Percentiles rank a stretch among this genome's conserved stretches.
These are phyloP conservation scores for Jaltomata sinuosa DNA, from an alignment of 257 asterid genomes.

Conservation along the genomic window DNA sequence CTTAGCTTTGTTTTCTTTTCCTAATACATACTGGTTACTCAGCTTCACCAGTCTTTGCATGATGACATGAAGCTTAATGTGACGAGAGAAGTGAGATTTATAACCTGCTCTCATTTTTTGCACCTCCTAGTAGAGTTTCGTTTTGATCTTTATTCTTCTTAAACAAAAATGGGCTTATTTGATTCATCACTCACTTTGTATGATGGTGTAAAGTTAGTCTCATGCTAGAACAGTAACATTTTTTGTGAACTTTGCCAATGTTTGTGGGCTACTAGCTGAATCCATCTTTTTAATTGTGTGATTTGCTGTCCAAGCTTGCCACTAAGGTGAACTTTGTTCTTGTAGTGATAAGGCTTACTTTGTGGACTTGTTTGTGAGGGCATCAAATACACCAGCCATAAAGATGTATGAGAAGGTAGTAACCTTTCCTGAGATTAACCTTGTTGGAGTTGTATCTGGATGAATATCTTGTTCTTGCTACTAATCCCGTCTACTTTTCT, in stretches of 20 bases:
- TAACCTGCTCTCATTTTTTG: background rate
- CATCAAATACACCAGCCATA: conserved; percentile 93
- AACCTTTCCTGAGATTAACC: background rate
- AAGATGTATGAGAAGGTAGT: conserved; percentile 98
- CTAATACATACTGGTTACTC: background rate
- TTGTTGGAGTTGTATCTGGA: background rate
- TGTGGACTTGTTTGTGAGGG: conserved; percentile 96
- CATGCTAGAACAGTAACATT: background rate
- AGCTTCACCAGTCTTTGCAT: background rate
- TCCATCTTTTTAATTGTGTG: background rate
- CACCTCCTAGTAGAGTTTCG: too few species aligned
- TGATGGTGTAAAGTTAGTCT: background rate
- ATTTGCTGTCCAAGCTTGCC: background rate
- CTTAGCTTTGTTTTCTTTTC: background rate
- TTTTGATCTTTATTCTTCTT: background rate
- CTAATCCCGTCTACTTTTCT: background rate
- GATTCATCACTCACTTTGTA: background rate
- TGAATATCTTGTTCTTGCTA: background rate
- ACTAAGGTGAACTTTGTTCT: conserved; percentile 1
- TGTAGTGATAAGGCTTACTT: conserved; percentile 83
- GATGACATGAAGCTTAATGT: background rate
- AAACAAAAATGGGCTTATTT: background rate
- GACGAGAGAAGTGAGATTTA: background rate
- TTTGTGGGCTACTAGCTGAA: background rate
- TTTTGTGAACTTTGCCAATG: background rate